A percentile compares a stretch with the other conserved stretches of the same genome.
These are phyloP conservation scores for Mortierella sp. DNA, from an alignment of 371 early-diverging fungal species.

Conservation along the genomic window DNA sequence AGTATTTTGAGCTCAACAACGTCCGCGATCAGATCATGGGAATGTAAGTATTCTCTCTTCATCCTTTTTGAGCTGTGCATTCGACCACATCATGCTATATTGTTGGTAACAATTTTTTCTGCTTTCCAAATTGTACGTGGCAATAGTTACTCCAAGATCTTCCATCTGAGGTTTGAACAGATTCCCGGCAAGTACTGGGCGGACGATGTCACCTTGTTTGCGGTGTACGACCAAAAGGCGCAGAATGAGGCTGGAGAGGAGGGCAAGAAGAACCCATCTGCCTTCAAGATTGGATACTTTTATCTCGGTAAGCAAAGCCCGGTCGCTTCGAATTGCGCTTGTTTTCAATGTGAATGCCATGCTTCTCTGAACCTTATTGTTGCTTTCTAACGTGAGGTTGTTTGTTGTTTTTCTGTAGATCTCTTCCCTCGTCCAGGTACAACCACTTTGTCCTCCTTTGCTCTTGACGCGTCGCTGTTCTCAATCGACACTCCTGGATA, in stretches of 20 bases:
- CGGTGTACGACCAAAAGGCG: constrained; percentile 53
- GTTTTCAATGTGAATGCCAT: neutral
- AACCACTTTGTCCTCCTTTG: neutral
- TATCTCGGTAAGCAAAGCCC: constrained; percentile 32
- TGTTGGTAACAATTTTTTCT: neutral
- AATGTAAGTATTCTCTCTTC: constrained; percentile 28
- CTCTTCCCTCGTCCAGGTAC: constrained; percentile 37
- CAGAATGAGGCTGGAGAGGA: constrained; percentile 37
- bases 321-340: neutral
- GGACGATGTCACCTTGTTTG: constrained; percentile 51
- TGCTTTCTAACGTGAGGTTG: neutral
- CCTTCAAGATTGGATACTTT: constrained; percentile 55
- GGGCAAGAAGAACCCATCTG: constrained; percentile 21
- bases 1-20: constrained; percentile 80
- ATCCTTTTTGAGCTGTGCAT: neutral
- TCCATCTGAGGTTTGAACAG: constrained; percentile 49
- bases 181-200: constrained; percentile 59
- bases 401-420: constrained; percentile 5
- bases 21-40: constrained; percentile 65
- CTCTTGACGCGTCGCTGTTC: neutral
- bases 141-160: constrained; percentile 44
- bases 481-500: neutral
- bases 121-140: too few species aligned
- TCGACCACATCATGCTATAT: neutral
- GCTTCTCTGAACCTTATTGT: neutral